A percentile compares a stretch with the other conserved stretches of the same genome.
Evolutionary conservation across 164 flowering plant genomes (phyloP).

Genomic region (Vitis amurensis): DNA sequence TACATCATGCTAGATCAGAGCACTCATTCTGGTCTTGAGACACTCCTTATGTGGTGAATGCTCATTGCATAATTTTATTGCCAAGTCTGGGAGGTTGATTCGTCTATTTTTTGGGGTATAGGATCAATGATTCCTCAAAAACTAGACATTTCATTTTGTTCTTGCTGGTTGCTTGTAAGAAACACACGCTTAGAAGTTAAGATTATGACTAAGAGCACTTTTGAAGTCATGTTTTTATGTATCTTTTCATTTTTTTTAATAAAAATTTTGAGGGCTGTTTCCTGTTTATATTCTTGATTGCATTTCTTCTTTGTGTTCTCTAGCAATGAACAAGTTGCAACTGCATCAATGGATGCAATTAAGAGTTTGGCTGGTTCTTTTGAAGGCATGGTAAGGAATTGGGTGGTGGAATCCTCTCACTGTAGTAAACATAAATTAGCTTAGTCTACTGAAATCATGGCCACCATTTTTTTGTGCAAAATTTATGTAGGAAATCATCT

Average conservation of each 20-base stretch:
- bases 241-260: not conserved
- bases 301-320: slow-evolving; percentile 11
- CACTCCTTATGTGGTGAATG: not conserved
- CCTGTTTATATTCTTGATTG: not conserved
- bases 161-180: too few species aligned
- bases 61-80: not conserved
- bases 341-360: slow-evolving; percentile 74
- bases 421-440: not conserved
- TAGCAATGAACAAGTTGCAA: slow-evolving; percentile 74
- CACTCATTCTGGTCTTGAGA: not conserved
- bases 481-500: slow-evolving; percentile 55
- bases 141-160: too few species aligned
- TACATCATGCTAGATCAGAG: not conserved
- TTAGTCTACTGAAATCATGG: not conserved
- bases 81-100: not conserved
- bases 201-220: not conserved
- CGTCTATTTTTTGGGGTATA: not conserved
- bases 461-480: too few species aligned
- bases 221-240: not conserved
- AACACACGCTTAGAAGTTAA: too few species aligned
- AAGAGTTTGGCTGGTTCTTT: slow-evolving; percentile 54
- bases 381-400: slow-evolving; percentile 63
- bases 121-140: too few species aligned
- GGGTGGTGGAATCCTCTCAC: not conserved
- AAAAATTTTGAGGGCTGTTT: not conserved